These are phyloP conservation scores for Bassia scoparia DNA, from an alignment of 148 eudicot species.

Conservation along the genomic window DNA sequence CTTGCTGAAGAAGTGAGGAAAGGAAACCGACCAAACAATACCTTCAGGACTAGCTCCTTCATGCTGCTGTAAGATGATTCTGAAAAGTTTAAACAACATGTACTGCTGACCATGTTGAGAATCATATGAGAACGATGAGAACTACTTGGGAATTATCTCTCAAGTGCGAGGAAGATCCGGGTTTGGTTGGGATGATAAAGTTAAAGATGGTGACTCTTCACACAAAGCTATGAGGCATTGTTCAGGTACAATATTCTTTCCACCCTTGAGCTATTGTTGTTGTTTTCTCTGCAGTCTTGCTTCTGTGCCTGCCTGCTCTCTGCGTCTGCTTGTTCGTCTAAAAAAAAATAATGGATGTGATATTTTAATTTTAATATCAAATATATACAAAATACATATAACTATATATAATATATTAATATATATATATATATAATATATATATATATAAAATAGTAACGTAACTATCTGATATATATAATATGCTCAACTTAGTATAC, in stretches of 20 bases:
- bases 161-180: background rate
- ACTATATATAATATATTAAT: too few species aligned
- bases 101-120: background rate
- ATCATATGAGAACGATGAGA: background rate
- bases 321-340: too few species aligned
- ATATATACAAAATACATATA: too few species aligned
- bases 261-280: background rate
- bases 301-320: too few species aligned
- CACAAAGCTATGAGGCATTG: background rate
- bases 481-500: too few species aligned
- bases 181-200: conserved; percentile 3
- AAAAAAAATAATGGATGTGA: too few species aligned
- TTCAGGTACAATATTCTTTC: background rate
- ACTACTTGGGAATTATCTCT: background rate
- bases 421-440: too few species aligned
- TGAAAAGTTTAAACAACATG: background rate
- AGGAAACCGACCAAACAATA: background rate
- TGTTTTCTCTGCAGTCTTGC: background rate
- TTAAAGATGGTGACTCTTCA: background rate
- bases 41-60: background rate
- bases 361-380: too few species aligned
- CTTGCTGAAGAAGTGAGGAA: background rate
- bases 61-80: background rate
- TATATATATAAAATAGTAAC: too few species aligned
- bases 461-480: too few species aligned